Evolutionary conservation across 2,329 filamentous ascomycete genomes (phyloP).

Genomic region (Geosmithia morbida): DNA sequence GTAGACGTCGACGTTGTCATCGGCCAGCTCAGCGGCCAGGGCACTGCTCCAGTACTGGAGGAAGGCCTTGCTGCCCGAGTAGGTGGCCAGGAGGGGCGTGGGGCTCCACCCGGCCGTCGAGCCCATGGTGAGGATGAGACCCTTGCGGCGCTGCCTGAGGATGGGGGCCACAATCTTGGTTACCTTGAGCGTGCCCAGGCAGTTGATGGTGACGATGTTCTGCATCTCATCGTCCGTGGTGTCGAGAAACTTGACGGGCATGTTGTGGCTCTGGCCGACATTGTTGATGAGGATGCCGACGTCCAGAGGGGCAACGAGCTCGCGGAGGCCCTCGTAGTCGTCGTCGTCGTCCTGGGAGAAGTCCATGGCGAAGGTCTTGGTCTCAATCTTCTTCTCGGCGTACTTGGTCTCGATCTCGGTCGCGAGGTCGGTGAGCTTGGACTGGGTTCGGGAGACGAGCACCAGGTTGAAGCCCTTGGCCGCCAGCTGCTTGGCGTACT

Average conservation of each 20-base stretch:
- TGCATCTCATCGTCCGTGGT: slow-evolving; percentile 69
- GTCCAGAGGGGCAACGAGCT: slow-evolving; percentile 58
- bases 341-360: slow-evolving; percentile 65
- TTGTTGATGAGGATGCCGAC: slow-evolving; percentile 90
- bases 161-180: slow-evolving; percentile 76
- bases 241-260: slow-evolving; percentile 76
- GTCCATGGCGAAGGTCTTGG: slow-evolving; percentile 81
- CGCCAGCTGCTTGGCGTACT: slow-evolving; percentile 84
- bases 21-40: slow-evolving; percentile 68
- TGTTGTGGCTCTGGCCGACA: slow-evolving; percentile 85
- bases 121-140: slow-evolving; percentile 92
- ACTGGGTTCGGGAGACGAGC: slow-evolving; percentile 87
- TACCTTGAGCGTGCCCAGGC: slow-evolving; percentile 73
- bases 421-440: slow-evolving; percentile 70
- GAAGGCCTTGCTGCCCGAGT: slow-evolving; percentile 96
- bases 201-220: slow-evolving; percentile 92
- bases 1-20: slow-evolving; percentile 75
- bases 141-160: slow-evolving; percentile 71
- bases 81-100: slow-evolving; percentile 84
- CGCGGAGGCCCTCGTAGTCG: slow-evolving; percentile 64
- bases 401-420: slow-evolving; percentile 61
- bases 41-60: slow-evolving; percentile 90
- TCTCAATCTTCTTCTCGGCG: slow-evolving; percentile 44
- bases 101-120: slow-evolving; percentile 90
- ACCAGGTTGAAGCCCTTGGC: slow-evolving; percentile 87